Base-by-base conservation (phyloP, 495 filamentous ascomycete genomes). In the Neurospora hispaniola region DNA sequence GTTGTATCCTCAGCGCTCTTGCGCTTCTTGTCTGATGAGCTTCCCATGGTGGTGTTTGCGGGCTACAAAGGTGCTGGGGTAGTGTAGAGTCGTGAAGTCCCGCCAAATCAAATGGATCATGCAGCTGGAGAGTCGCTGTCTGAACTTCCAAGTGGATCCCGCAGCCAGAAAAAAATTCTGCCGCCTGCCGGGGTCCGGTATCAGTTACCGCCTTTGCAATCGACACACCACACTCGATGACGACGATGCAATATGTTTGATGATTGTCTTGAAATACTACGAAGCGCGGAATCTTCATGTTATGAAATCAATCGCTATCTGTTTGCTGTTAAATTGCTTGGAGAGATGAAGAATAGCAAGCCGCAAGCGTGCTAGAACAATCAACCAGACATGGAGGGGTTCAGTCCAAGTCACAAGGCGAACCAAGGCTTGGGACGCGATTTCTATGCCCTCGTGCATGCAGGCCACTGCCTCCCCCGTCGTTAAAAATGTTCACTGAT, bases 1-100 rank as follows among this genome's bases (percentile, higher is more conserved):
- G 82, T 79, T 16, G 81, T 83, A 27, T 90, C 88, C 4, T 85
- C 87, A 42, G 79, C 77, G 75, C 91, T 86, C 83, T 94, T 93
- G 73, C 93, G 87, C 85, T 96, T 96, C 79, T 92, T 91, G 62
- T 89, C 87, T 41, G 86, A 83, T 69, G 82, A 83, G 42, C 86
- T 85, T 9, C 85, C 79, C 88, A 89, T 91, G 71, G 59, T 84
- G 70, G 42, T 39, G 70, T 59, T 71, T 27, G 20, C 27, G 54
- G 54, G 54, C 54, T 35, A 66, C 54, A 66, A 2, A 35, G 5
- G 54, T 66, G 27, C 54, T 66, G 7, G 54, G 27, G 27, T 31
- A 31, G 27, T 38, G 35, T 38, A 38, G 35, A 66, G 12, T 66
- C 54, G 54, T 66, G 27, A 66, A 66, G 27, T 66, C 7, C 12